Evolutionary conservation across 2,329 filamentous ascomycete species (phyloP).

Genomic region (Elsinoe australis): DNA sequence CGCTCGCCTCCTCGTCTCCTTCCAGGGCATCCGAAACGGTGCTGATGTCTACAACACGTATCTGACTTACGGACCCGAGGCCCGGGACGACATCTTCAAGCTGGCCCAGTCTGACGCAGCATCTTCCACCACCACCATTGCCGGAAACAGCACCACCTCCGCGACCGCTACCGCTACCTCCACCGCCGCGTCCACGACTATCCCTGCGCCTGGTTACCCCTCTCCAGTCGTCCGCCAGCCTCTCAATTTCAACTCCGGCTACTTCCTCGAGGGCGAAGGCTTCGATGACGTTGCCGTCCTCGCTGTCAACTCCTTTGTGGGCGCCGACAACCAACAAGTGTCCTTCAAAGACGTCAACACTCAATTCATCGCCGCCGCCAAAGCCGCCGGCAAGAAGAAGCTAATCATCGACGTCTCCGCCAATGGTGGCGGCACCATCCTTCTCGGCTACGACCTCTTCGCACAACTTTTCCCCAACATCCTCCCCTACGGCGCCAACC

Average conservation of each 20-base stretch:
- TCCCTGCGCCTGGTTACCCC: conserved; percentile 38
- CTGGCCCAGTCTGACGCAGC: conserved; percentile 19
- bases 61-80: conserved; percentile 23
- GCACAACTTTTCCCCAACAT: conserved; percentile 48
- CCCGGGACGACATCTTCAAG: conserved; percentile 24
- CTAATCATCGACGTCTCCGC: conserved; percentile 52
- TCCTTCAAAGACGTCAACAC: conserved; percentile 37
- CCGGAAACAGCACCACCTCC: conserved; percentile 20
- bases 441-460: conserved; percentile 57
- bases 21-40: conserved; percentile 37
- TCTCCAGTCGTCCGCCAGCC: conserved; percentile 34
- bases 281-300: conserved; percentile 43
- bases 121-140: conserved; percentile 7
- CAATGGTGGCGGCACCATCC: conserved; percentile 53
- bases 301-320: conserved; percentile 37
- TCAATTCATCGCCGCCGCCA: conserved; percentile 37
- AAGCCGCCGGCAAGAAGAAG: conserved; percentile 49
- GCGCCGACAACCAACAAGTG: conserved; percentile 25
- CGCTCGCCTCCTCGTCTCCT: conserved; percentile 36
- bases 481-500: conserved; percentile 43
- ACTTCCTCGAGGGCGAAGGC: conserved; percentile 38
- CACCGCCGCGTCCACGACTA: conserved; percentile 22
- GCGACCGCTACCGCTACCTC: conserved; percentile 17
- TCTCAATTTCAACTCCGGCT: conserved; percentile 40
- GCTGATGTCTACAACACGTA: conserved; percentile 36